Base-by-base conservation (phyloP, 1,139 yeast genomes). In the Debaryomyces sp. region DNA sequence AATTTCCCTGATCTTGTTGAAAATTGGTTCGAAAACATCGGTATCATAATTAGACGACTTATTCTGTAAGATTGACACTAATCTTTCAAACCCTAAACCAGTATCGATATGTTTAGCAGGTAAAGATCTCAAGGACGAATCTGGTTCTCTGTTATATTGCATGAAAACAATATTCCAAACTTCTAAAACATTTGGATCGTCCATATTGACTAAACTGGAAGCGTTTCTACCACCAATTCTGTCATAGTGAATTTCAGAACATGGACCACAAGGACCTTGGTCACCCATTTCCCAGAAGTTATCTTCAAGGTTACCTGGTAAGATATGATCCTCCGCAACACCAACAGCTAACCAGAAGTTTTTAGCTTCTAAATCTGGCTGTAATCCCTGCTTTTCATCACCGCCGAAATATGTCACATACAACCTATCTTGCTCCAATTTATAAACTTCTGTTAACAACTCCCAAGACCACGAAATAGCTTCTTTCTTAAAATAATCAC, bases 221-320 rank as follows among this genome's bases (percentile, higher is more conserved):
- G 98, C 99, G 64, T 94, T 92, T 75, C 99, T 84, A 49, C 97
- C 97, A 54, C 99, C 99, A 56, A 94, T 90, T 72, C 99, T 85
- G 69, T 94, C 99, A 70, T 90, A 94, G 70, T 94, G 99, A 59
- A 94, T 82, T 71, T 94, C 99, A 17, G 96, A 89, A 75, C 99
- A 95, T 45, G 99, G 99, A 54, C 99, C 99, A 77, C 99, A 94
- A 41, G 99, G 99, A 57, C 99, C 99, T 75, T 92, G 98, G 66
- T 95, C 99, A 60, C 99, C 99, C 99, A 94, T 94, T 77, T 95
- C 99, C 99, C 99, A 94, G 70, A 94, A 94, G 75, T 94, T 94
- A 68, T 94, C 99, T 66, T 85, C 77, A 48, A 85, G 89, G 56
- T 85, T 77, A 50, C 99, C 99, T 22, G 97, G 96, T 57, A 94